Evolutionary conservation across 768 basidiomycete species (phyloP).

Genomic region (Podaxis sp.): DNA sequence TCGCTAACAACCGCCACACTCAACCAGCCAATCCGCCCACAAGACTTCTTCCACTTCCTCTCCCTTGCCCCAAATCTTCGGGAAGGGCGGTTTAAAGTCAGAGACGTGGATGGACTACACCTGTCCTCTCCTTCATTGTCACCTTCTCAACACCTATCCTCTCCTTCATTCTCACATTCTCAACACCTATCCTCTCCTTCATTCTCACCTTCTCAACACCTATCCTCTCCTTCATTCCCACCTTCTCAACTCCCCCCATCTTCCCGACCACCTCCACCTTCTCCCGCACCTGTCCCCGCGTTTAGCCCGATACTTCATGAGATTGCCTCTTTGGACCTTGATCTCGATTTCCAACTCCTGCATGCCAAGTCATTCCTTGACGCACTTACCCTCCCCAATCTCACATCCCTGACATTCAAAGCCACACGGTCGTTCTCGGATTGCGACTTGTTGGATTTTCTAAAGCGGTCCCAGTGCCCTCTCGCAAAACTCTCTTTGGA

Average conservation of each 20-base stretch:
- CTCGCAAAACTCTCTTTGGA: neutral
- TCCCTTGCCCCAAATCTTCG: neutral
- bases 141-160: too few species aligned
- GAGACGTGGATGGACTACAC: neutral
- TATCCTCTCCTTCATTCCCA: neutral
- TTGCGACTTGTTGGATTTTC: neutral
- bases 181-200: too few species aligned
- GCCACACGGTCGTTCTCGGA: neutral
- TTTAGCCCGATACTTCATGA: neutral
- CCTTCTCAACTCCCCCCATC: neutral
- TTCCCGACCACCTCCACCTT: neutral
- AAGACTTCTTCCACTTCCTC: constrained; percentile 1
- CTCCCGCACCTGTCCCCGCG: too few species aligned
- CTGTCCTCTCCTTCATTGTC: neutral
- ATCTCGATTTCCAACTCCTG: neutral
- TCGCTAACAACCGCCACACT: neutral
- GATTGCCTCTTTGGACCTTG: neutral
- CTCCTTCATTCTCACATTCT: too few species aligned
- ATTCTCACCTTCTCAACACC: too few species aligned
- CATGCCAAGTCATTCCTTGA: neutral
- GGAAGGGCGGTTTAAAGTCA: neutral
- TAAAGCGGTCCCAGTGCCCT: neutral
- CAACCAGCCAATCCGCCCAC: neutral
- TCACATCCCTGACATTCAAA: neutral
- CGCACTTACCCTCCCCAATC: neutral